Evolutionary conservation across 345 rosid genomes (phyloP).

Genomic region (Hibiscus trionum): DNA sequence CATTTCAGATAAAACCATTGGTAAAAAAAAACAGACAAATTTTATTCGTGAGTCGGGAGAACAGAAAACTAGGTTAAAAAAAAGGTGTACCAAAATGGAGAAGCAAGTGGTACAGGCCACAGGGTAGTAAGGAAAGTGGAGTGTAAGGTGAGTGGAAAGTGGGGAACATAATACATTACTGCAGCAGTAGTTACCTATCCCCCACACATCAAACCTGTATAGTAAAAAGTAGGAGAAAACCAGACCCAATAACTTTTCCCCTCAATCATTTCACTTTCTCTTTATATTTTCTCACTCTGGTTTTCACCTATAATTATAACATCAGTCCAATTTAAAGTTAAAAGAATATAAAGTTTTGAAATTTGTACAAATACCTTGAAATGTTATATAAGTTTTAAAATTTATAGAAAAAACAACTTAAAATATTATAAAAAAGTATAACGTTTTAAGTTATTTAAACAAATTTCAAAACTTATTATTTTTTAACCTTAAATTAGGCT

Average conservation of each 20-base stretch:
- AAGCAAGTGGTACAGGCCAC: not conserved
- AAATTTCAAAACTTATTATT: too few species aligned
- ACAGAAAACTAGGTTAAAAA: not conserved
- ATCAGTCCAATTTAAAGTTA: too few species aligned
- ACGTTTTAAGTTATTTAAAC: too few species aligned
- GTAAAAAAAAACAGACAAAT: too few species aligned
- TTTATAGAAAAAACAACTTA: too few species aligned
- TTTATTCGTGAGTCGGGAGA: not conserved
- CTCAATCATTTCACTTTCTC: not conserved
- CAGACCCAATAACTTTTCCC: not conserved
- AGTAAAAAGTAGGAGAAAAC: not conserved
- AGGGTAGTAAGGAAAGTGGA: not conserved
- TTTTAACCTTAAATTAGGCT: too few species aligned
- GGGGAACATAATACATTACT: slow-evolving; percentile 1
- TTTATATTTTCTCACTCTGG: not conserved
- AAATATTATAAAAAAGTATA: too few species aligned
- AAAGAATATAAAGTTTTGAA: too few species aligned
- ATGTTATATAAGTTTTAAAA: too few species aligned
- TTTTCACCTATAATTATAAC: not conserved
- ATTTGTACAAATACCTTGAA: too few species aligned
- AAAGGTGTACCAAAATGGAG: not conserved
- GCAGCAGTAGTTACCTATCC: not conserved
- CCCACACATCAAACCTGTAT: not conserved
- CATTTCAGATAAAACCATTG: too few species aligned
- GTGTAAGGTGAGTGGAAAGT: not conserved